Base-by-base conservation (phyloP, 495 filamentous ascomycete genomes). In the Penicillium parvum region DNA sequence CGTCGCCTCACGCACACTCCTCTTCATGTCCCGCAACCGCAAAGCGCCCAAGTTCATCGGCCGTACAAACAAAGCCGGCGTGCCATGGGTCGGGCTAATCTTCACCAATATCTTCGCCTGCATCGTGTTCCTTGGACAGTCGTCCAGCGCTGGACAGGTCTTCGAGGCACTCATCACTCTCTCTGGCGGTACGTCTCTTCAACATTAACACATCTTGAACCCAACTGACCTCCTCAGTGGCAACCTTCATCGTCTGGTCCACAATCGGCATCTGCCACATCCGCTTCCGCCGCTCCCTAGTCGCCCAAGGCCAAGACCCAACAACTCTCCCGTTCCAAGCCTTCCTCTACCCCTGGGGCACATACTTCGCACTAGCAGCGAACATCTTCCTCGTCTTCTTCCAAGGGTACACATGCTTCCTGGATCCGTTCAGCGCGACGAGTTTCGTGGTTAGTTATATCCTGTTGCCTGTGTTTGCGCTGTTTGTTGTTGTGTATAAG, bases 361-460 rank as follows among this genome's bases (percentile, higher is more conserved):
- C 80, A 3, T 86, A 81, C 47, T 73, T 80, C 35, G 75, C 77
- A 3, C 58, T 86, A 9, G 65, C 45, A 5, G 68, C 77, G 11
- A 85, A 82, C 41, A 48, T 82, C 5, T 85, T 85, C 56, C 60
- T 86, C 12, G 67, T 83, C 1, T 69, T 87, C 14, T 75, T 86
- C 43, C 79, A 84, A 59, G 80, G 79, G n/a, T 76, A 76, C 35
- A 72, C 70, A 8, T 68, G 66, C 10, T 74, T 75, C 29, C 42
- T 76, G 28, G 73, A 63, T 17, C 82, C 82, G 0, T 86, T 79
- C 42, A 71, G 71, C 27, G 73, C 71, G 2, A 73, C 71, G 2
- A 67, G 72, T 16, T 84, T 87, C 51, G 77, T 87, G 9, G 75
- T 82, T 37, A 80, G 76, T 16, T 87, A 87, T 53, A 79, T 87